phyloP scores from a whole-genome alignment of 139 green algal genomes.

The Volvox reticuliferus region DNA sequence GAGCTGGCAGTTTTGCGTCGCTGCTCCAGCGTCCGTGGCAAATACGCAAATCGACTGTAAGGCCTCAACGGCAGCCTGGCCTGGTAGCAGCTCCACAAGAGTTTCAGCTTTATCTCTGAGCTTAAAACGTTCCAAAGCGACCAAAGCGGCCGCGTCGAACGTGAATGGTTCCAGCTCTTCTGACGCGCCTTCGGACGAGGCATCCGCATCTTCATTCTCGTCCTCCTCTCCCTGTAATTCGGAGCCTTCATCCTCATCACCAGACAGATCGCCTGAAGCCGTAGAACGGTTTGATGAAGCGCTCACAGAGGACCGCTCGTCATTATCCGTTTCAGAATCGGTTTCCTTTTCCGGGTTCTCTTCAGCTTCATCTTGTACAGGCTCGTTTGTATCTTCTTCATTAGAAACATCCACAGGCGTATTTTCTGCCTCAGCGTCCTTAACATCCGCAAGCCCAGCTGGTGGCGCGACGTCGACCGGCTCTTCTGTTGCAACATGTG shows the following conservation, averaged over 20 bases:
- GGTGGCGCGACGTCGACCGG: not conserved
- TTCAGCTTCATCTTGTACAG: not conserved
- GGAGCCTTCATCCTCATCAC: not conserved
- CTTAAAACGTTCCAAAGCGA: not conserved
- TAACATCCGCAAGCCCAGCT: not conserved
- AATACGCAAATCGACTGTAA: not conserved
- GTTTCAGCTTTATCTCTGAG: not conserved
- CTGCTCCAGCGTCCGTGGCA: not conserved
- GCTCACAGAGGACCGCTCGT: not conserved
- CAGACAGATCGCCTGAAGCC: not conserved
- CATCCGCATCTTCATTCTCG: too few species aligned
- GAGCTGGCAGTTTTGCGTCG: not conserved
- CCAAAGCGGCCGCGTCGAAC: not conserved
- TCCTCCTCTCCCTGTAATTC: too few species aligned
- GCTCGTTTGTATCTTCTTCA: not conserved
- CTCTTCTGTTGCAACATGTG: not conserved
- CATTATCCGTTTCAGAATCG: not conserved
- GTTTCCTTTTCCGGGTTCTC: not conserved
- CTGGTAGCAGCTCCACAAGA: not conserved
- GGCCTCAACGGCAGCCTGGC: not conserved
- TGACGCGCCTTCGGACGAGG: not conserved
- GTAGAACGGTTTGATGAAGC: not conserved
- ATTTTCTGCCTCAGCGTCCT: not conserved
- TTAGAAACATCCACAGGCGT: not conserved
- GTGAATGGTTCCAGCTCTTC: not conserved